These are phyloP conservation scores for Begonia peltatifolia DNA, from an alignment of 306 rosid species.

Conservation along the genomic window DNA sequence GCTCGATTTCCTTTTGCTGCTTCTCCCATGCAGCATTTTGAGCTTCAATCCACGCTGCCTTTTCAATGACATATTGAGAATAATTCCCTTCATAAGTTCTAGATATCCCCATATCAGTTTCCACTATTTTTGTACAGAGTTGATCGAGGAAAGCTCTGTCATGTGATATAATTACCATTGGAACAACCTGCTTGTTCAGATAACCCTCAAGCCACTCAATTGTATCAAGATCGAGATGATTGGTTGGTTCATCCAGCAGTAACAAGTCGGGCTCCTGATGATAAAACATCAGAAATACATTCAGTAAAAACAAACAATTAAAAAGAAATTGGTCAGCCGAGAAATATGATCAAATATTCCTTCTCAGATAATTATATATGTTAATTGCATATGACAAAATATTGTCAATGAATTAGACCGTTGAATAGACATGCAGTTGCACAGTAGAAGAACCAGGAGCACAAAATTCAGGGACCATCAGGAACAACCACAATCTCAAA, in stretches of 20 bases:
- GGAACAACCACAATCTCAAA: no score
- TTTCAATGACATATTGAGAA: slow-evolving; percentile 60
- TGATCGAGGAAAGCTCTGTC: slow-evolving; percentile 98
- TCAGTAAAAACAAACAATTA: no score
- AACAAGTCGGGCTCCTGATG: slow-evolving; percentile 89
- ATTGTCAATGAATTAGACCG: no score
- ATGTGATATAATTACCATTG: slow-evolving; percentile 95
- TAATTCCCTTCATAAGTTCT: slow-evolving; percentile 81
- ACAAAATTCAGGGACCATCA: no score
- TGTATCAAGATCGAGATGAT: slow-evolving; percentile 95
- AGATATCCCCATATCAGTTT: slow-evolving; percentile 90
- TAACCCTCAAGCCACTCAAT: slow-evolving; percentile 95
- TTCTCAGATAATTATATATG: no score
- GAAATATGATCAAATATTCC: no score
- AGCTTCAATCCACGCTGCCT: slow-evolving; percentile 77
- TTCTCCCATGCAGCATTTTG: slow-evolving; percentile 95
- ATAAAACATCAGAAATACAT: slow-evolving; percentile 8
- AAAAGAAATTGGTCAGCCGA: no score
- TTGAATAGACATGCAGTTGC: no score
- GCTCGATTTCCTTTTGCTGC: slow-evolving; percentile 97
- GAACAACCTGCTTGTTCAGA: slow-evolving; percentile 86
- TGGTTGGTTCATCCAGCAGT: slow-evolving; percentile 88
- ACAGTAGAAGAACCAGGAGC: no score
- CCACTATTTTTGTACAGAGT: slow-evolving; percentile 96
- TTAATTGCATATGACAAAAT: no score